Conservation (phyloP, 805 yeast genomes). For the Yamadazyma scolyti region DNA sequence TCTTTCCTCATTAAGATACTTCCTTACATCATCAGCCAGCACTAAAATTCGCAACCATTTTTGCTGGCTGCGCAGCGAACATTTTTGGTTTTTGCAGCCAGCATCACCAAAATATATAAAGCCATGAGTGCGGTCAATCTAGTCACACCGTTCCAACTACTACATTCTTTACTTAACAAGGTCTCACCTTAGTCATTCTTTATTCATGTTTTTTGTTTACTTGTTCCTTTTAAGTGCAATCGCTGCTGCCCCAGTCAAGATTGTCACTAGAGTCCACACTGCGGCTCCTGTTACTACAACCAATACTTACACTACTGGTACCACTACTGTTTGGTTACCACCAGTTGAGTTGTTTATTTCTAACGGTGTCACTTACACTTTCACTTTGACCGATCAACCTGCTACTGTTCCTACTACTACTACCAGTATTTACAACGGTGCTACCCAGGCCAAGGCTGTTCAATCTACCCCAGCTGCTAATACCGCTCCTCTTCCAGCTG, state of each 20-base stretch:
- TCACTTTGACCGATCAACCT: constrained; percentile 36
- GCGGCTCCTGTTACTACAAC: constrained; percentile 51
- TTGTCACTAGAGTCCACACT: constrained; percentile 53
- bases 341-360: constrained; percentile 51
- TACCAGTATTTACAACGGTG: constrained; percentile 16
- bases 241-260: constrained; percentile 30
- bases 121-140: too few relatives aligned
- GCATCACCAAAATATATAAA: too few relatives aligned
- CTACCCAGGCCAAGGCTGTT: constrained; percentile 10
- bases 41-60: too few relatives aligned
- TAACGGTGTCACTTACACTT: constrained; percentile 49
- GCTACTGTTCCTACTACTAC: constrained; percentile 34
- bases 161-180: too few relatives aligned
- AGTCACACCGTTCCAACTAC: too few relatives aligned
- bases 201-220: constrained; percentile 12
- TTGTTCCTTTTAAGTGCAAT: constrained; percentile 17
- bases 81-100: too few relatives aligned
- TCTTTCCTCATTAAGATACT: too few relatives aligned
- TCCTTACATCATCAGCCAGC: too few relatives aligned
- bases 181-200: too few relatives aligned
- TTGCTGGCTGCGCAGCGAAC: too few relatives aligned
- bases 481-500: constrained; percentile 19
- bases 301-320: constrained; percentile 40
- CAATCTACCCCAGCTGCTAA: constrained; percentile 28
- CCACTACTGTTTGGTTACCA: constrained; percentile 47